A percentile compares a stretch with the other conserved stretches of the same genome.
phyloP scores from a whole-genome alignment of 768 basidiomycete species.

The Suillus brevipes region DNA sequence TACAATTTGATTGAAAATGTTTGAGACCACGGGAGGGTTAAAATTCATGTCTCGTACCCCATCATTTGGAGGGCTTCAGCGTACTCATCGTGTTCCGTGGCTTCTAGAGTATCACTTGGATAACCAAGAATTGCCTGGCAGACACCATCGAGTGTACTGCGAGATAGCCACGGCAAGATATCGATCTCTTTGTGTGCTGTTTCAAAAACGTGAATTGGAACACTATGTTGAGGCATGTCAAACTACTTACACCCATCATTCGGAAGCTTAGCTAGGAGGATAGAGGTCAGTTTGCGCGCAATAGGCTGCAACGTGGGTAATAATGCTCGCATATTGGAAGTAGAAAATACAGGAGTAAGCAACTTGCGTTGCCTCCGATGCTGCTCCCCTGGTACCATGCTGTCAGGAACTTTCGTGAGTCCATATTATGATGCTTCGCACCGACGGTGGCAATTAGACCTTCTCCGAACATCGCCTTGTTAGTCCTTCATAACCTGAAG shows the following conservation, averaged over 20 bases:
- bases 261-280: neutral
- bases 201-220: constrained; percentile 3
- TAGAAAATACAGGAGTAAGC: constrained; percentile 46
- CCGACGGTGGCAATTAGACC: constrained; percentile 38
- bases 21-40: too few species aligned
- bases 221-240: neutral
- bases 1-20: neutral
- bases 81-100: constrained; percentile 12
- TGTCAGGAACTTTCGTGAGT: constrained; percentile 6
- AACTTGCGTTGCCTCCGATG: constrained; percentile 45
- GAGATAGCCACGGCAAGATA: constrained; percentile 22
- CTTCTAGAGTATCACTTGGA: constrained; percentile 12
- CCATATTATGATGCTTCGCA: constrained; percentile 17
- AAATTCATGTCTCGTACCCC: neutral
- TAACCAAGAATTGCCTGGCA: constrained; percentile 23
- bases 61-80: neutral
- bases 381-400: constrained; percentile 35
- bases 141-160: constrained; percentile 26
- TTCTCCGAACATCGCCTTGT: constrained; percentile 47
- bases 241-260: constrained; percentile 4
- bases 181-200: constrained; percentile 20
- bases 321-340: constrained; percentile 41
- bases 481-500: constrained; percentile 32
- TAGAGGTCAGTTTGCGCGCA: neutral
- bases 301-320: neutral